Base-by-base conservation (phyloP, 805 yeast genomes). In the Yarrowia sp. region DNA sequence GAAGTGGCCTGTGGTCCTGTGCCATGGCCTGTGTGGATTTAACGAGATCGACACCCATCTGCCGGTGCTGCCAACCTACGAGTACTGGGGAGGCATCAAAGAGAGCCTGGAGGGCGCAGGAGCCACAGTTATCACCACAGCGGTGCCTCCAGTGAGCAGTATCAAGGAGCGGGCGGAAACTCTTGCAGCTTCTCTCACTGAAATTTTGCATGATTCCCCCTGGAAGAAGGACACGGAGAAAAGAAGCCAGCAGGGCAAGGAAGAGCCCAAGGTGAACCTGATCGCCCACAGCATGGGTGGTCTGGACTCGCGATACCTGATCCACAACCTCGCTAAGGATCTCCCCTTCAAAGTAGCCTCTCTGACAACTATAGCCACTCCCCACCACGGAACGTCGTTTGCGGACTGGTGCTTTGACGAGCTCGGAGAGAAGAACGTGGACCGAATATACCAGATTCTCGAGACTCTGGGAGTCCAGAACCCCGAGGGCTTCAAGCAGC, bases 221-320 rank as follows among this genome's bases (percentile, higher is more conserved):
- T 38, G 38, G 47, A 55, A 55, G 22, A 39, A 29, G 9, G 38
- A 55, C 22, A 55, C 61, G n/a, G 61, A 55, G 18, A 55, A 55
- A 14, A 13, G 29, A 19, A 27, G 14, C 31, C 61, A 55, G 29
- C 47, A 38, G 27, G 47, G 38, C 21, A 19, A 55, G 13, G 64
- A 36, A 10, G 35, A 39, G 32, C 46, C 60, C 19, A 84, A 83
- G 63, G 78, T 91, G 14, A 92, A 92, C 69, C 71, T 91, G 44
- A 78, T 91, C 24, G 94, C 94, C 6, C 97, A 91, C 70, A 90
- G 97, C 0, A 90, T 91, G 97, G 97, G 97, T 5, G 97, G 97
- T 0, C 74, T 91, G 29, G 97, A 92, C 69, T 83, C 91, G 32
- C 75, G 97, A 58, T 89, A 84, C 70, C 72, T 92, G 66, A 87